Evolutionary conservation across 2,329 filamentous ascomycete genomes (phyloP).

Genomic region (Aspergillus sclerotialis): DNA sequence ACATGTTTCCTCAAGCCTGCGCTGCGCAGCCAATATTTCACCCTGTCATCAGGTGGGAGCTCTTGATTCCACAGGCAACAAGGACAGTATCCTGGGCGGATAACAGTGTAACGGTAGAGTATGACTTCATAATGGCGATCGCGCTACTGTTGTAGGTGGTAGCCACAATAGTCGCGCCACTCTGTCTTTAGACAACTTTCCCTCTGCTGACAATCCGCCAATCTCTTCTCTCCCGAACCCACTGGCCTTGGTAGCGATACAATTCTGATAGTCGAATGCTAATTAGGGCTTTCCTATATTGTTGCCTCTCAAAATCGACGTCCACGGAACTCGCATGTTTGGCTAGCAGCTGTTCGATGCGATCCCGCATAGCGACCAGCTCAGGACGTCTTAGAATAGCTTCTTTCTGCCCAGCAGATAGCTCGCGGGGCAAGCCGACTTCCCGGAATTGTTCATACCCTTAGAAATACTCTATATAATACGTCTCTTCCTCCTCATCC

Average conservation of each 20-base stretch:
- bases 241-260: conserved; percentile 10
- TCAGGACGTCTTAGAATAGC: conserved; percentile 8
- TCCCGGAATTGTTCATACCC: conserved; percentile 10
- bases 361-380: conserved; percentile 6
- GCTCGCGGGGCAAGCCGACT: conserved; percentile 6
- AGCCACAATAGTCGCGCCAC: conserved; percentile 1
- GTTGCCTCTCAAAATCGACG: conserved; percentile 5
- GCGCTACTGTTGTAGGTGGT: conserved; percentile 7
- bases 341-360: conserved; percentile 7
- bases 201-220: not conserved
- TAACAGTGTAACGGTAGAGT: conserved; percentile 6
- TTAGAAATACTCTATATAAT: conserved; percentile 12
- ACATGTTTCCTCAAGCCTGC: conserved; percentile 5
- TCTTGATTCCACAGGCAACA: conserved; percentile 7
- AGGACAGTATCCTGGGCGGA: conserved; percentile 9
- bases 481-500: conserved; percentile 9
- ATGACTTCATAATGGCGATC: conserved; percentile 9
- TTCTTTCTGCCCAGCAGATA: conserved; percentile 9
- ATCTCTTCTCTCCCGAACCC: conserved; percentile 8
- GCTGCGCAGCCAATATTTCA: conserved; percentile 4
- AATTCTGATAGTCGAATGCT: conserved; percentile 6
- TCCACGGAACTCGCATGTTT: conserved; percentile 1
- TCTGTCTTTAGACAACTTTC: not conserved
- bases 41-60: conserved; percentile 4
- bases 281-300: conserved; percentile 11